These are phyloP conservation scores for Rachicladosporium sp. DNA, from an alignment of 2,329 filamentous ascomycete species.

Conservation along the genomic window DNA sequence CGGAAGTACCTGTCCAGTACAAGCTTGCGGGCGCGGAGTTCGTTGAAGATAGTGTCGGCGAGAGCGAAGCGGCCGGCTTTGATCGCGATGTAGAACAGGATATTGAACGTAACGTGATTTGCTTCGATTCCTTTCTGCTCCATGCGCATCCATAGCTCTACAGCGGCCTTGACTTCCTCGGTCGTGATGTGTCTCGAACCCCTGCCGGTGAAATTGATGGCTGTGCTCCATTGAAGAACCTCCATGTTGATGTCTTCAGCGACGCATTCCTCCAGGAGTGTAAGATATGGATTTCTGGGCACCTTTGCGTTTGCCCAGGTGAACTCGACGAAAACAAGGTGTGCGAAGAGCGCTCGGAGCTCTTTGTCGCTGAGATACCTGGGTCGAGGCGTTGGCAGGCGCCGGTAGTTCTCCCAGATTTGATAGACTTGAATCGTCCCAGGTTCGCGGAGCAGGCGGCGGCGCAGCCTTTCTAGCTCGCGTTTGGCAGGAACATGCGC, in stretches of 20 bases:
- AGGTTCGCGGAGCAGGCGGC: slow-evolving; percentile 5
- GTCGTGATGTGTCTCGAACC: slow-evolving; percentile 50
- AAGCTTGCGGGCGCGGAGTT: slow-evolving; percentile 62
- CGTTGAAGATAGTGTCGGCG: slow-evolving; percentile 71
- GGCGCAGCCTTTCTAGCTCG: slow-evolving; percentile 9
- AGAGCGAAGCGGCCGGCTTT: slow-evolving; percentile 74
- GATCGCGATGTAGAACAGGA: slow-evolving; percentile 78
- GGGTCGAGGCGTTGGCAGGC: slow-evolving; percentile 41
- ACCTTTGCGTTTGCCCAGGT: slow-evolving; percentile 36
- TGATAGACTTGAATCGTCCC: slow-evolving; percentile 14
- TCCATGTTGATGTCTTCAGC: slow-evolving; percentile 57
- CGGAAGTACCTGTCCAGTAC: slow-evolving; percentile 67
- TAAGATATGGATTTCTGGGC: slow-evolving; percentile 71
- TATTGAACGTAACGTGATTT: slow-evolving; percentile 78
- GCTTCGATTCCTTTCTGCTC: slow-evolving; percentile 56
- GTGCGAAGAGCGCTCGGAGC: slow-evolving; percentile 53
- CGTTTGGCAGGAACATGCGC: slow-evolving; percentile 8
- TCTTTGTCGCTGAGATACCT: slow-evolving; percentile 36
- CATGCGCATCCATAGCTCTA: slow-evolving; percentile 83
- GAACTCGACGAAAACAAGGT: slow-evolving; percentile 50
- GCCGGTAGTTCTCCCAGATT: slow-evolving; percentile 41
- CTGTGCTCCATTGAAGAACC: slow-evolving; percentile 66
- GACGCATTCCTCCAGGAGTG: slow-evolving; percentile 72
- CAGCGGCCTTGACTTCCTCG: slow-evolving; percentile 52
- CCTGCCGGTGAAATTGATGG: slow-evolving; percentile 65